Evolutionary conservation across 2,329 filamentous ascomycete species (phyloP), one percentile per base, ranked within the genome.

Genomic region (Aspergillus candidus): DNA sequence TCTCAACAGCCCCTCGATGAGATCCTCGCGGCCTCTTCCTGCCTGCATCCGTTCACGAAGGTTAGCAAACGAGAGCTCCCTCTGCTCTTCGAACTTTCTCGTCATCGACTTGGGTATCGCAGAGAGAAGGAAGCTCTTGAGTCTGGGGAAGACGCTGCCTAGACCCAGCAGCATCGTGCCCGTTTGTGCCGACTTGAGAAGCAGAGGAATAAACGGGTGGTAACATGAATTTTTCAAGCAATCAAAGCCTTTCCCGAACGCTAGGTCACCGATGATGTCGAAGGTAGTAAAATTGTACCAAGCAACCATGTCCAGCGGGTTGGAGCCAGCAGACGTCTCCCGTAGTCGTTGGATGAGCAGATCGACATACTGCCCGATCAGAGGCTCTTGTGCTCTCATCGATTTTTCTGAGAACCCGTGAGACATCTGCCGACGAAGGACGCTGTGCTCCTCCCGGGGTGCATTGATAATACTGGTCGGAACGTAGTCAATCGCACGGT

Each of bases 331-430:
- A 2, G 17, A 38, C 18, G 39, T 43, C 27, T 58, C 55, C 11
- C 43, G 45, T 10, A 67, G 32, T 11, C 55, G 50, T 29, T 54
- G 33, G 10, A 68, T 58, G 3, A 69, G 43, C 1, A 59, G 46
- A 34, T 67, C 56, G 11, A 67, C 43, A 45, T 67, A 66, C 6
- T 30, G 13, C 32, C 55, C 47, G 6, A 70, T 55, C 2, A 64
- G 37, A 2, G 51, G 45, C 43, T 66, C 66, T 46, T 68, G 69
- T 22, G 62, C 60, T 8, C 52, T 44, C 18, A 72, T 42, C 3
- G 65, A 61, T 40, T 61, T 62, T 30, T 71, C 66, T 1, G 66
- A 68, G 43, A 72, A 72, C 0, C 63, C 68, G 44, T 63, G 61
- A 5, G 57, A 47, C 10, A 72, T 44, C 6, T 58, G 41, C 0